phyloP scores from a whole-genome alignment of 352 stramenopile genomes.

The Phytophthora brassicae region DNA sequence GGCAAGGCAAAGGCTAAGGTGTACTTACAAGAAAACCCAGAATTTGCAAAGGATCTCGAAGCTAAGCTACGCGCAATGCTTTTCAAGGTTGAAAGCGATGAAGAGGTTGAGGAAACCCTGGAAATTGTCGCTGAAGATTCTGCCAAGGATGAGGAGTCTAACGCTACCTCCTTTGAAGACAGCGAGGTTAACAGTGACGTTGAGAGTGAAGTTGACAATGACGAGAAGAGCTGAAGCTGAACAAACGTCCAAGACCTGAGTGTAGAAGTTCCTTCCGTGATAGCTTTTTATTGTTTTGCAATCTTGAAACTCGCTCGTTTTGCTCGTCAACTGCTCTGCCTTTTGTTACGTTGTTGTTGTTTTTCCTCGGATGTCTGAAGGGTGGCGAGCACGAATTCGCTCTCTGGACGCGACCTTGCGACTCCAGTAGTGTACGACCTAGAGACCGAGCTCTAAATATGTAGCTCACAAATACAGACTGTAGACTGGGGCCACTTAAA shows the following conservation, averaged over 20 bases:
- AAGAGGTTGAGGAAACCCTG: slow-evolving; percentile 4
- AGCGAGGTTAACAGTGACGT: not conserved
- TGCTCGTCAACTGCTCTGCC: slow-evolving; percentile 20
- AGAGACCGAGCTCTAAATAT: slow-evolving; percentile 55
- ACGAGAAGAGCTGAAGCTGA: slow-evolving; percentile 15
- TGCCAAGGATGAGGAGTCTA: slow-evolving; percentile 17
- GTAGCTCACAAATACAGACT: slow-evolving; percentile 45
- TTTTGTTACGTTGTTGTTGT: slow-evolving; percentile 35
- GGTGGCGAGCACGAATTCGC: slow-evolving; percentile 28
- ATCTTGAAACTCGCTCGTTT: slow-evolving; percentile 19
- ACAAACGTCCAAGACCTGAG: not conserved
- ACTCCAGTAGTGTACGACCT: slow-evolving; percentile 23
- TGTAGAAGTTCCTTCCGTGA: slow-evolving; percentile 1
- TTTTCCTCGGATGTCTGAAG: slow-evolving; percentile 32
- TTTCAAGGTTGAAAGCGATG: slow-evolving; percentile 38
- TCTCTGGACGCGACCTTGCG: slow-evolving; percentile 17
- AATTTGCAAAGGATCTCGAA: slow-evolving; percentile 73
- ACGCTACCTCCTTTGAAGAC: slow-evolving; percentile 1
- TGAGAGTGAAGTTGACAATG: slow-evolving; percentile 15
- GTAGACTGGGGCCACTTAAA: slow-evolving; percentile 63
- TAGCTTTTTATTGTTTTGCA: slow-evolving; percentile 23
- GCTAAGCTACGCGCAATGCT: slow-evolving; percentile 64
- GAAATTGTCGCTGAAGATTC: slow-evolving; percentile 3
- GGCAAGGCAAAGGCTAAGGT: slow-evolving; percentile 84
- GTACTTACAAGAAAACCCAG: slow-evolving; percentile 75